A percentile compares a stretch with the other conserved stretches of the same genome.
These are phyloP conservation scores for Arabidopsis hybrid DNA, from an alignment of 441 rosid genomes.

Conservation along the genomic window DNA sequence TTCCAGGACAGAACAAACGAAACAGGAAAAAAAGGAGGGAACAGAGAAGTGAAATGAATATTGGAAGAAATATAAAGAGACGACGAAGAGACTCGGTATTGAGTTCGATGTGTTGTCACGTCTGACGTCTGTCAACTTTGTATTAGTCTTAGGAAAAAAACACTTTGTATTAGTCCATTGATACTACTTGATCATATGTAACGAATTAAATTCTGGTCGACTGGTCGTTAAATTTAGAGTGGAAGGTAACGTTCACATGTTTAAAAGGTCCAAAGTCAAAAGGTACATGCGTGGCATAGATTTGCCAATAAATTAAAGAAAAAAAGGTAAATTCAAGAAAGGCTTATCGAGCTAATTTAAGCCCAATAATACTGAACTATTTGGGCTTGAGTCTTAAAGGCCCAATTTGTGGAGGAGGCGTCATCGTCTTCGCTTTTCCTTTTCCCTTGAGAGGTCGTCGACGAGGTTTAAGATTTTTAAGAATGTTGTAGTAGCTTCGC, in stretches of 20 bases:
- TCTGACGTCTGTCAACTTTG: slow-evolving; percentile 30
- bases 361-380: background rate
- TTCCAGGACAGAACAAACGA: slow-evolving; percentile 16
- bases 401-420: slow-evolving; percentile 25
- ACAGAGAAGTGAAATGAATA: background rate
- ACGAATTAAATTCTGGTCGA: background rate
- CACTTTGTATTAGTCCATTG: background rate
- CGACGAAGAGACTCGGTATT: background rate
- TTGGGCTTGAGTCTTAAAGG: background rate
- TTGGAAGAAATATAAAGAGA: slow-evolving; percentile 14
- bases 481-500: slow-evolving; percentile 42
- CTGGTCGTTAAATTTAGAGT: slow-evolving; percentile 9
- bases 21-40: background rate
- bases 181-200: background rate
- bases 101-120: slow-evolving; percentile 27
- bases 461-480: slow-evolving; percentile 12
- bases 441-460: slow-evolving; percentile 11
- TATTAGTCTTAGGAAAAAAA: too few relatives aligned
- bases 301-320: background rate
- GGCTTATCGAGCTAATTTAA: background rate
- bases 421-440: slow-evolving; percentile 20
- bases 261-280: slow-evolving; percentile 22
- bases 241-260: slow-evolving; percentile 39
- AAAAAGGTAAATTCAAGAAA: background rate
- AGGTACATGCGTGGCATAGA: background rate